A percentile compares a stretch with the other conserved stretches of the same genome.
phyloP scores from a whole-genome alignment of 306 rosid genomes.

The Prunus dulcis region DNA sequence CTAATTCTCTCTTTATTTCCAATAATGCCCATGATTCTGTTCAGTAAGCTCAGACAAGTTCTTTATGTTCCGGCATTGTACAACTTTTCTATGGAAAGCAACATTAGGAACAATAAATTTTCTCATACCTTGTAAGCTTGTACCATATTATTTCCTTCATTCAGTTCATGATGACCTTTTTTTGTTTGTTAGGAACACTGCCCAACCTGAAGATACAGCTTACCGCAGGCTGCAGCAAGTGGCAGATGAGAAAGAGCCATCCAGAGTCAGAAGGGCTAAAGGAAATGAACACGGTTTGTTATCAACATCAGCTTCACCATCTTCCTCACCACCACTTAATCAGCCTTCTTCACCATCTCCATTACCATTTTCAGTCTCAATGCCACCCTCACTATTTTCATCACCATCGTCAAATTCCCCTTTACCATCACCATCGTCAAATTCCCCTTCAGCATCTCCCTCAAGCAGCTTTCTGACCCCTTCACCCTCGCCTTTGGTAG shows the following conservation, averaged over 20 bases:
- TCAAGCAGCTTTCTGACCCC: constrained; percentile 27
- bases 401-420: constrained; percentile 35
- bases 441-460: constrained; percentile 30
- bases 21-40: neutral
- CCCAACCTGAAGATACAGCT: constrained; percentile 25
- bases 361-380: constrained; percentile 4
- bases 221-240: constrained; percentile 39
- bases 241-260: constrained; percentile 17
- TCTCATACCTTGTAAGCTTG: neutral
- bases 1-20: neutral
- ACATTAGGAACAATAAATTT: neutral
- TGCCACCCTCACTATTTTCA: constrained; percentile 9
- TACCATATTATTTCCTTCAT: neutral
- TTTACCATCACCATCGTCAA: constrained; percentile 42
- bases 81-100: neutral
- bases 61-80: neutral
- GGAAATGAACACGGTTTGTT: constrained; percentile 13
- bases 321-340: constrained; percentile 19
- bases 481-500: constrained; percentile 36
- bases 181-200: constrained; percentile 42
- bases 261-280: constrained; percentile 1
- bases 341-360: constrained; percentile 7
- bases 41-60: neutral
- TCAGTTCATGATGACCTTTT: constrained; percentile 4
- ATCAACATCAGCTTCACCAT: constrained; percentile 17